A percentile compares a stretch with the other conserved stretches of the same genome.
Conservation (phyloP, 1,284 basidiomycete genomes). For the Ceratobasidium sp. region DNA sequence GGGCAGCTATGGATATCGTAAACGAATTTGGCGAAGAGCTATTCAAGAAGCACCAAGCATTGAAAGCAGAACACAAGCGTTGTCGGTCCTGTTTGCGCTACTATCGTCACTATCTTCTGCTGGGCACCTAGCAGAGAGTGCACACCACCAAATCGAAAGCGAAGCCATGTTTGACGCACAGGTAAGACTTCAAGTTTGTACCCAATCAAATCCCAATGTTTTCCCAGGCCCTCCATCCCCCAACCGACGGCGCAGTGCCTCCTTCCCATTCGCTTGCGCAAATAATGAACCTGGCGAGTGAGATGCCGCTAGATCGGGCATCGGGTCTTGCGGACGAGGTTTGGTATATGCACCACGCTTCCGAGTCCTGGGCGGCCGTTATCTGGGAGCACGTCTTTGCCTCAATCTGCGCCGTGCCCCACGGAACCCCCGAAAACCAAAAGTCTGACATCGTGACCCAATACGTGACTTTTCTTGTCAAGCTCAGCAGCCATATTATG, state of each 20-base stretch:
- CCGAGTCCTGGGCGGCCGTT: conserved; percentile 73
- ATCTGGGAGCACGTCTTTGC: conserved; percentile 80
- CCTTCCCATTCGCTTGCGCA: conserved; percentile 56
- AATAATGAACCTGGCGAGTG: conserved; percentile 66
- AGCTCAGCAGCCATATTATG: conserved; percentile 1
- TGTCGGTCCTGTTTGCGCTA: conserved; percentile 60
- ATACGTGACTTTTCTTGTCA: conserved; percentile 15
- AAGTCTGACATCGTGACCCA: conserved; percentile 10
- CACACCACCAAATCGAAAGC: conserved; percentile 63
- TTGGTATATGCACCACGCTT: conserved; percentile 78
- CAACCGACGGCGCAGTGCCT: conserved; percentile 47
- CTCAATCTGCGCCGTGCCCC: conserved; percentile 5
- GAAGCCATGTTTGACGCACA: conserved; percentile 66
- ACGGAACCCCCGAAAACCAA: not conserved
- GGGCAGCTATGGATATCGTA: conserved; percentile 75
- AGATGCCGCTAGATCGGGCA: conserved; percentile 45
- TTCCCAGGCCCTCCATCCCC: conserved; percentile 55
- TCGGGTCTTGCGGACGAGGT: conserved; percentile 51
- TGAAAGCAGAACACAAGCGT: conserved; percentile 64
- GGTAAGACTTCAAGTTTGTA: conserved; percentile 52
- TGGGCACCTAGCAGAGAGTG: conserved; percentile 58
- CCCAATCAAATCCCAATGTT: not conserved
- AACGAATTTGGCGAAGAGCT: conserved; percentile 62
- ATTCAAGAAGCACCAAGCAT: conserved; percentile 64
- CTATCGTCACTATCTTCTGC: conserved; percentile 68